Evolutionary conservation across 352 stramenopile genomes (phyloP), one percentile per base, ranked within the genome.

Genomic region (Phytophthora citricola): DNA sequence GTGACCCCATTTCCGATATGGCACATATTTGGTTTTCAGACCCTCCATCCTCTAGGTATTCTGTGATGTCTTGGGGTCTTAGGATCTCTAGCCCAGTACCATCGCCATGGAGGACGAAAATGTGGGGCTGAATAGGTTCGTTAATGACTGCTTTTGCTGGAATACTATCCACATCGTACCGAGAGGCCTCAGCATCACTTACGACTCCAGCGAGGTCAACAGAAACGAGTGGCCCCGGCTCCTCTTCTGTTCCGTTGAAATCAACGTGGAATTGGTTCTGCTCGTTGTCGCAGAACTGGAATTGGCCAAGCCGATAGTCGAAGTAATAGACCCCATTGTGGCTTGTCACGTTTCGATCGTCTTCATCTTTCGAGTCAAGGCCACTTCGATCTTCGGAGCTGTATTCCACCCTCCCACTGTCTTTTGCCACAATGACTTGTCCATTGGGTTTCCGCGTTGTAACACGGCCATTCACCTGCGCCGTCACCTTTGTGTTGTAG

Each of bases 401-500:
- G 31, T 86, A 90, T 60, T 94, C 86, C 26, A 94, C 70, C 44
- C 75, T 76, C 15, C 83, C 86, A 56, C 84, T 92, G 65, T 94
- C 86, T 32, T 91, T 91, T 8, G 79, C 80, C 15, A 92, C 62
- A 8, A 92, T 49, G 6, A 68, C 66, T 41, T 74, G 69, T 12
- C 84, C 80, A 26, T 66, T 71, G 17, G 76, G 72, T 46, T 89
- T 91, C 9, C 63, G 36, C 9, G 78, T 66, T 22, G 78, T 80
- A 29, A 92, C 71, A 34, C 79, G 75, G 32, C 83, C 86, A 55
- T 92, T 91, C 27, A 94, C 83, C 29, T 90, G 79, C 2, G 86
- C 86, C 11, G 89, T 83, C 5, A 94, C 81, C 41, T 86, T 86
- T 24, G 86, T 92, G 50, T 94, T 90, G 64, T 94, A 94, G 43